phyloP scores from a whole-genome alignment of 2,329 filamentous ascomycete genomes.

The Cladosporium sp. region DNA sequence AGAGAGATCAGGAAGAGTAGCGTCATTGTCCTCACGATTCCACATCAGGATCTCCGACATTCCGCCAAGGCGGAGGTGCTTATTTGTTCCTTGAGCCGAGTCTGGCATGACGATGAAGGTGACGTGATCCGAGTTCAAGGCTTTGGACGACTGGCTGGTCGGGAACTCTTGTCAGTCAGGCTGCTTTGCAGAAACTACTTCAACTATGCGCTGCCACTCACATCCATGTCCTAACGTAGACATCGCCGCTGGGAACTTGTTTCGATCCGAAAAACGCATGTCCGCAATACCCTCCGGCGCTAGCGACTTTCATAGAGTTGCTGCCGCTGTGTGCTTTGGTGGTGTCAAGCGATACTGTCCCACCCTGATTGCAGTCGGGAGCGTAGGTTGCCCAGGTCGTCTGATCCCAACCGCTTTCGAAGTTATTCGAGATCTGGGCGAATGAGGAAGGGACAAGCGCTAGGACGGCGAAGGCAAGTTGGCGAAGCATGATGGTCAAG shows the following conservation, averaged over 20 bases:
- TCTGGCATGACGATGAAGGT: conserved; percentile 60
- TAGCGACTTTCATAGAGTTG: conserved; percentile 51
- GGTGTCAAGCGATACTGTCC: conserved; percentile 54
- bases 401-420: conserved; percentile 56
- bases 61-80: conserved; percentile 60
- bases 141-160: conserved; percentile 34
- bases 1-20: conserved; percentile 58
- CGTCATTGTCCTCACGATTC: conserved; percentile 61
- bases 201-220: no score
- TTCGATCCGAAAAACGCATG: conserved; percentile 60
- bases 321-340: conserved; percentile 53
- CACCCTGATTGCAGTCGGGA: conserved; percentile 57
- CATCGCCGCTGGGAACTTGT: conserved; percentile 52
- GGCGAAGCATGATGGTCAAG: conserved; percentile 38
- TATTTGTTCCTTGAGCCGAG: conserved; percentile 49
- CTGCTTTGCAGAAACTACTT: no score
- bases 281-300: conserved; percentile 51
- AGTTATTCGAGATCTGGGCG: conserved; percentile 53
- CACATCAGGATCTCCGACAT: conserved; percentile 61
- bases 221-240: conserved; percentile 56
- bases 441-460: conserved; percentile 45
- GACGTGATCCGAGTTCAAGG: conserved; percentile 57
- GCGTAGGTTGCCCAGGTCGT: conserved; percentile 57
- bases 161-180: background rate
- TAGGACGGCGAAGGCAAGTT: conserved; percentile 41